Evolutionary conservation across 495 filamentous ascomycete species (phyloP).

Genomic region (Penicillium salamii): DNA sequence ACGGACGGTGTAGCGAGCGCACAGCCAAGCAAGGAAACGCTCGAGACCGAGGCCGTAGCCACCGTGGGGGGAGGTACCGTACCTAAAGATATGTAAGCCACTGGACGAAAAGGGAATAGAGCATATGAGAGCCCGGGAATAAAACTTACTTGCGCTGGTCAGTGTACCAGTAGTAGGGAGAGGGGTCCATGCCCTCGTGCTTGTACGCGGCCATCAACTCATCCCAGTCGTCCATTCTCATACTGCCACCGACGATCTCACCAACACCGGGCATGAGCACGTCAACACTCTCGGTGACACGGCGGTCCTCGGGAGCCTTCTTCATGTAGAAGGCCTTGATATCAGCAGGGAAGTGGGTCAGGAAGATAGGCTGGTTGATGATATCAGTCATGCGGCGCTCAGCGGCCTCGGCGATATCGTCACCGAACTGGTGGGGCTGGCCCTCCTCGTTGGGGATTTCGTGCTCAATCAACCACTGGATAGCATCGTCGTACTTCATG

Average conservation of each 20-base stretch:
- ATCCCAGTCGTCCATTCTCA: constrained; percentile 93
- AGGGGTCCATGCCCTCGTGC: constrained; percentile 78
- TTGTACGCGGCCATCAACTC: constrained; percentile 88
- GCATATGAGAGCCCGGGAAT: background rate
- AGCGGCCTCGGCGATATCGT: constrained; percentile 97
- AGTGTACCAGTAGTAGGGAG: constrained; percentile 98
- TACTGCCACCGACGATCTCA: constrained; percentile 94
- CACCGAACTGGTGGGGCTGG: constrained; percentile 84
- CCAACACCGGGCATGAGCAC: constrained; percentile 95
- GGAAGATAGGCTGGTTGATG: constrained; percentile 91
- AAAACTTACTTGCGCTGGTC: constrained; percentile 90
- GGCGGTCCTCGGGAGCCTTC: constrained; percentile 73
- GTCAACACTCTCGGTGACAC: constrained; percentile 96
- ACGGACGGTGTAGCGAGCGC: constrained; percentile 84
- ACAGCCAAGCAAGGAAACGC: constrained; percentile 96
- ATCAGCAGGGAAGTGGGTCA: constrained; percentile 94
- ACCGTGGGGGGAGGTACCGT: constrained; percentile 90
- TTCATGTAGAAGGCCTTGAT: constrained; percentile 99
- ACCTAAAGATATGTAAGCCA: constrained; percentile 49
- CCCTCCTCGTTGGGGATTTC: constrained; percentile 91
- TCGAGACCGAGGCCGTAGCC: constrained; percentile 95
- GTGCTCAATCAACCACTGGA: constrained; percentile 86
- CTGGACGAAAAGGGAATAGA: background rate
- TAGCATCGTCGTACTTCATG: constrained; percentile 94
- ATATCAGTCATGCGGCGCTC: constrained; percentile 96